Evolutionary conservation across 495 filamentous ascomycete species (phyloP), one percentile per base, ranked within the genome.

Genomic region (Tuber aestivum): DNA sequence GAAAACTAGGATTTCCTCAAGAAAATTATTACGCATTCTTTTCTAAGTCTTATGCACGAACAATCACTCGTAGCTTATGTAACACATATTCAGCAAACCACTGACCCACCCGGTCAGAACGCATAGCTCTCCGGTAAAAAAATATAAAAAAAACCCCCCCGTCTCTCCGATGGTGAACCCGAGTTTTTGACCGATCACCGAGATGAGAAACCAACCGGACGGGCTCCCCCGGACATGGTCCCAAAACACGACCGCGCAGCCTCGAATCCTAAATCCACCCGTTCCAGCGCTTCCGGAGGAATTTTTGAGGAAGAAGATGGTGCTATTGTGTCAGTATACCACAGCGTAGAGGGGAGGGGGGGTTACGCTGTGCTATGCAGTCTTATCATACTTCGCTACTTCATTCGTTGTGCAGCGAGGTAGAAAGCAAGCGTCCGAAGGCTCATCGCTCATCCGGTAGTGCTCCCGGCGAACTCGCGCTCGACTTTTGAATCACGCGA

Each of bases 41-140:
- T n/a, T 9, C 32, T 4, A 12, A 32, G 12, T 27, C 48, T 16
- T n/a, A 32, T 3, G 10, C 56, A 65, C 56, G n/a, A 32, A 18
- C 3, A 65, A 32, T 65, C 56, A 65, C 56, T 65, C 56, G 56
- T 65, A 65, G 56, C 27, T 65, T 65, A 65, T 35, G 56, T 65
- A 65, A 65, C n/a, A 27, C 56, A 65, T 27, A 32, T 61, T 32
- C 50, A 10, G 50, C 50, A 61, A 61, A 32, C 50, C 12, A 65
- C 56, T 12, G 4, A 35, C 23, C 9, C 27, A 16, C 14, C 56
- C 56, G 56, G 56, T 65, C 56, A 65, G 27, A 65, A 65, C 1
- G n/a, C 12, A 65, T 35, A 61, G n/a, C n/a, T 65, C 50, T n/a
- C 27, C 56, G 14, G 56, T 32, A 35, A 35, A 65, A 18, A n/a